Base-by-base conservation (phyloP, 306 rosid genomes). In the Corylus heterophylla region DNA sequence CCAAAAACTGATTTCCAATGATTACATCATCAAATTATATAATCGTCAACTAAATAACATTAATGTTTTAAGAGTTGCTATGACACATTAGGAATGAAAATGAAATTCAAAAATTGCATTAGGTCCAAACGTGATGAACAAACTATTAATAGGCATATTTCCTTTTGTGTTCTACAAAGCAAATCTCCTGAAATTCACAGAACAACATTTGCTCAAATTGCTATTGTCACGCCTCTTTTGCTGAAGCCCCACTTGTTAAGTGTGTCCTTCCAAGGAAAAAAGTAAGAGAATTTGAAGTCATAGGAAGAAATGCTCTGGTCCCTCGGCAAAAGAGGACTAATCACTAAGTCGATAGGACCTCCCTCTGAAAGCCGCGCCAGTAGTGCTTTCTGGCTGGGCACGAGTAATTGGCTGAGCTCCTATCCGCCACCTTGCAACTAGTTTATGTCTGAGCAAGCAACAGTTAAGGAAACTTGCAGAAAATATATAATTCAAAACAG, bases 401-500 rank as follows among this genome's bases (percentile, higher is more conserved):
- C 12, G 78, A 20, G 18, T 75, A 25, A 44, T 47, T 22, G 78
- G 78, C 59, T 8, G 87, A 72, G 84, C 89, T 81, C 97, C 93
- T 73, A 96, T 88, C 85, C 97, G 85, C 94, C 92, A 90, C 78
- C 97, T 89, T 45, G 90, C 83, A 37, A 96, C 96, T 71, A 96
- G 16, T 83, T 86, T 91, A 35, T 72, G 87, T 87, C 99, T 96
- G 85, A 55, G 25, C 78, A 67, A 35, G 84, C 74, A 73, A 9
- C 54, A 81, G 96, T 96, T 45, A 89, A 89, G 79, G 82, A 71
- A 77, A 77, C 39, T 73, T 11, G 81, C 49, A 27, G 62, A 42
- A 56, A 0, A 31, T 42, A 39, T 8, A 17, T 0, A 42, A 8
- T 39, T 17, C 25, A 9, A 39, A 5, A 39, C 12, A 39, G 14